Evolutionary conservation across 768 basidiomycete species (phyloP).

Genomic region (Chalciporus chontae): DNA sequence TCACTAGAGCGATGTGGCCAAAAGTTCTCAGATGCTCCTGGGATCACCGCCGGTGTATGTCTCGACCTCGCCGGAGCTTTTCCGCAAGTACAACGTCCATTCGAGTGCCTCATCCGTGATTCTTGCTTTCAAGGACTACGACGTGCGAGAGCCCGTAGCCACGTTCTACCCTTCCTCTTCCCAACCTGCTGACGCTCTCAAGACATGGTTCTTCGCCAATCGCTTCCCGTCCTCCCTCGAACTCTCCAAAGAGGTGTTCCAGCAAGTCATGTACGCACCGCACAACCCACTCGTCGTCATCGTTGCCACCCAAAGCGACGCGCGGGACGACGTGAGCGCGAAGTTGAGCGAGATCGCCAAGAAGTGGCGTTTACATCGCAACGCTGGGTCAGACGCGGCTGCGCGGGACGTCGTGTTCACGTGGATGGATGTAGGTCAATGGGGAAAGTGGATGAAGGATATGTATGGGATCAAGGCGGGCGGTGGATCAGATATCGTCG

Average conservation of each 20-base stretch:
- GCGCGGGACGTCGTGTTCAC: conserved; percentile 70
- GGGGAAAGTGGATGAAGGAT: conserved; percentile 87
- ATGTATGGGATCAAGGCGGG: conserved; percentile 70
- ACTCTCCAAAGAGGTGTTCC: conserved; percentile 76
- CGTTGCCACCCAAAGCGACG: conserved; percentile 42
- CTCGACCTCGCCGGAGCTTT: conserved; percentile 34
- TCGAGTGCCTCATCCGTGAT: conserved; percentile 52
- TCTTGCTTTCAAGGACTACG: conserved; percentile 63
- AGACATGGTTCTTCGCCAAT: conserved; percentile 61
- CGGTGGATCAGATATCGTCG: conserved; percentile 45
- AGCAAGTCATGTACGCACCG: conserved; percentile 79
- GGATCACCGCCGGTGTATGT: conserved; percentile 48
- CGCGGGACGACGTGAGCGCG: conserved; percentile 41
- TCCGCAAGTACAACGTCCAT: conserved; percentile 35
- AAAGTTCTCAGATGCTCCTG: conserved; percentile 49
- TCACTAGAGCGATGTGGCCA: conserved; percentile 48
- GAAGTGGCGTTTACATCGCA: conserved; percentile 48
- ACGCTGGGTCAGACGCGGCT: conserved; percentile 13
- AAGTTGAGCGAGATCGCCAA: conserved; percentile 50
- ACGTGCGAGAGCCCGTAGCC: conserved; percentile 43
- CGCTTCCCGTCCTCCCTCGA: conserved; percentile 72
- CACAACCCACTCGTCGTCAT: conserved; percentile 78
- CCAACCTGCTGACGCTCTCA: conserved; percentile 21
- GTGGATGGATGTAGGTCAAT: conserved; percentile 84
- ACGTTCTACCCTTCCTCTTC: conserved; percentile 30